These are phyloP conservation scores for Fimicolochytrium jonesii DNA, from an alignment of 192 early-diverging fungal genomes.

Conservation along the genomic window DNA sequence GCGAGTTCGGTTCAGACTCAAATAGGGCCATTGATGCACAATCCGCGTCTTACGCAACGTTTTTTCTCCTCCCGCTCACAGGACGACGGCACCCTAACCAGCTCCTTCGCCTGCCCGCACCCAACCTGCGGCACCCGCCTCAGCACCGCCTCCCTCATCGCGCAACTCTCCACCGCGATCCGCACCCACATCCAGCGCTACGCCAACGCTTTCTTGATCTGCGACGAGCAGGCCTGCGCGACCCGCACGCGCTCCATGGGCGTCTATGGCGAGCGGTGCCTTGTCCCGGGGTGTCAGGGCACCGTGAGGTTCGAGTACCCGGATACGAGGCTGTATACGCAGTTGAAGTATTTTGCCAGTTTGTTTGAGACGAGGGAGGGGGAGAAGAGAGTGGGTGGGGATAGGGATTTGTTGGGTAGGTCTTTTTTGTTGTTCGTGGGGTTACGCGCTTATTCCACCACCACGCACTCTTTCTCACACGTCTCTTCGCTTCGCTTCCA, in stretches of 20 bases:
- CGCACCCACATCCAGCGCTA: conserved; percentile 65
- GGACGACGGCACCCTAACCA: conserved; percentile 1
- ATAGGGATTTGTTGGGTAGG: too few relatives aligned
- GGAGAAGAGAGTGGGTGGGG: conserved; percentile 1
- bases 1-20: too few relatives aligned
- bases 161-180: conserved; percentile 65
- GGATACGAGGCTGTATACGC: conserved; percentile 73
- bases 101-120: conserved; percentile 41
- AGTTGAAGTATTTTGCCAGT: conserved; percentile 72
- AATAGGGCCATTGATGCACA: neutral
- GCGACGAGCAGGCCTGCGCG: conserved; percentile 72
- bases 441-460: neutral
- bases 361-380: conserved; percentile 57
- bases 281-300: conserved; percentile 64
- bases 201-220: conserved; percentile 68
- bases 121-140: conserved; percentile 48
- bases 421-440: too few relatives aligned
- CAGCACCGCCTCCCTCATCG: conserved; percentile 41
- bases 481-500: neutral
- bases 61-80: neutral
- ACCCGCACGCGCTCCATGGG: conserved; percentile 62
- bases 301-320: conserved; percentile 64
- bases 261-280: conserved; percentile 68
- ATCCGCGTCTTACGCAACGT: neutral
- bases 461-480: neutral